A percentile compares a stretch with the other conserved stretches of the same genome.
Conservation (phyloP, 192 early-diverging fungal genomes). For the Obelidium mucronatum region DNA sequence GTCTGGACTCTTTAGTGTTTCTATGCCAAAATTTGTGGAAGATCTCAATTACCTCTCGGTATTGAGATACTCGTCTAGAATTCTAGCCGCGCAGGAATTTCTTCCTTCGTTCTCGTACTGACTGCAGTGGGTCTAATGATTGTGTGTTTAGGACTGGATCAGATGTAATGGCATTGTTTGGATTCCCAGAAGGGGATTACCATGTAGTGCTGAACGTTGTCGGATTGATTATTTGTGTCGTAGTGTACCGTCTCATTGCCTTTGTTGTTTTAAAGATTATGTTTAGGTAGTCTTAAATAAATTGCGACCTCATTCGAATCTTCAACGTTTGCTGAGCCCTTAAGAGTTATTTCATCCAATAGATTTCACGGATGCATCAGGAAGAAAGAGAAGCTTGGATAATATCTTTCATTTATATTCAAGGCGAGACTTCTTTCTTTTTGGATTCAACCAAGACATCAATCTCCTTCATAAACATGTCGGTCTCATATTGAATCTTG, state of each 20-base stretch:
- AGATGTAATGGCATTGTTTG: constrained; percentile 45
- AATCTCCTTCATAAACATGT: constrained; percentile 1
- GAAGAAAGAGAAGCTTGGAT: too few species aligned
- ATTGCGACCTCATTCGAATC: too few species aligned
- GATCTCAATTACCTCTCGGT: constrained; percentile 47
- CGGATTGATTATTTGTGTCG: background rate
- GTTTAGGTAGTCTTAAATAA: too few species aligned
- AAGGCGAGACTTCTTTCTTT: constrained; percentile 28
- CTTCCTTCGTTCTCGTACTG: background rate
- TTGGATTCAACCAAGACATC: constrained; percentile 13
- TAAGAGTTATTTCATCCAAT: too few species aligned
- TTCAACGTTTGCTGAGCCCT: too few species aligned
- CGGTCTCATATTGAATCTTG: constrained; percentile 15
- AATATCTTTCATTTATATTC: too few species aligned
- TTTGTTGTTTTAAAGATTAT: constrained; percentile 13
- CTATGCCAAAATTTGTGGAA: constrained; percentile 42
- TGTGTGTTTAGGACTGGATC: constrained; percentile 45
- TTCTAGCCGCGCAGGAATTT: background rate
- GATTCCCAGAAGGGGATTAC: constrained; percentile 19
- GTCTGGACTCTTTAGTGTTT: too few species aligned
- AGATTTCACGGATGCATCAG: too few species aligned
- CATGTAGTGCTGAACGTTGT: constrained; percentile 14
- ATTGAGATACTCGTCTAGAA: constrained; percentile 39
- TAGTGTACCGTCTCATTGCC: constrained; percentile 2
- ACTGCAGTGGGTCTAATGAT: background rate